Base-by-base conservation (phyloP, 1,139 yeast genomes). In the Magnusiomyces fungicola region DNA sequence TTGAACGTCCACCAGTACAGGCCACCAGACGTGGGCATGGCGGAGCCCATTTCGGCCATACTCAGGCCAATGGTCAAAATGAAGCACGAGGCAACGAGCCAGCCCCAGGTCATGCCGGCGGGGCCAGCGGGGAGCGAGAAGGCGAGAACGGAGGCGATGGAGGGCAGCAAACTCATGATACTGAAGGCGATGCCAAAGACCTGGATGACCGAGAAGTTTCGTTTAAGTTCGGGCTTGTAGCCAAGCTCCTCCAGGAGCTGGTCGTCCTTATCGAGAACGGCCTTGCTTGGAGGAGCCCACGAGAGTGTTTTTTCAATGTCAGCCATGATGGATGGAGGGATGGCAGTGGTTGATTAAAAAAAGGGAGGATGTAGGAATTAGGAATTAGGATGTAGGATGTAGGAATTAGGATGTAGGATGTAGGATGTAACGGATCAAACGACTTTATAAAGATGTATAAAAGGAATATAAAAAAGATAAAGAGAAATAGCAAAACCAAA, bases 1-100 rank as follows among this genome's bases (percentile, higher is more conserved):
- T 73, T 69, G 58, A 68, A 73, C 1, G 82, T 76, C 79, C 79
- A 77, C 55, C 69, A 69, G 58, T 57, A 57, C 43, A 82, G 69
- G 3, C 88, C 89, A 49, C 89, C 89, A 21, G 81, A 73, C 1
- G 89, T 82, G 43, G 89, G 89, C 58, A 79, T 77, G 5, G 85
- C 75, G 30, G 81, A 75, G 4, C 81, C 82, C 50, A 81, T 65
- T 56, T 81, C 81, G 2, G 84, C 75, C 73, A 83, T 76, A 1
- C 81, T 71, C 12, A 72, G 34, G 14, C 43, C 43, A 29, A 77
- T 69, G 19, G 68, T 61, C 45, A 76, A 58, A 50, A 79, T 75
- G 58, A 76, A 74, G 14, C 72, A 47, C 6, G 78, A 71, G 29
- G 82, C 72, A 7, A 74, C 59, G 33, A 79, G 66, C 87, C 87